Percentiles rank a stretch among this genome's conserved stretches.
These are phyloP conservation scores for Colletotrichum sp. DNA, from an alignment of 2,329 filamentous ascomycete species.

Conservation along the genomic window DNA sequence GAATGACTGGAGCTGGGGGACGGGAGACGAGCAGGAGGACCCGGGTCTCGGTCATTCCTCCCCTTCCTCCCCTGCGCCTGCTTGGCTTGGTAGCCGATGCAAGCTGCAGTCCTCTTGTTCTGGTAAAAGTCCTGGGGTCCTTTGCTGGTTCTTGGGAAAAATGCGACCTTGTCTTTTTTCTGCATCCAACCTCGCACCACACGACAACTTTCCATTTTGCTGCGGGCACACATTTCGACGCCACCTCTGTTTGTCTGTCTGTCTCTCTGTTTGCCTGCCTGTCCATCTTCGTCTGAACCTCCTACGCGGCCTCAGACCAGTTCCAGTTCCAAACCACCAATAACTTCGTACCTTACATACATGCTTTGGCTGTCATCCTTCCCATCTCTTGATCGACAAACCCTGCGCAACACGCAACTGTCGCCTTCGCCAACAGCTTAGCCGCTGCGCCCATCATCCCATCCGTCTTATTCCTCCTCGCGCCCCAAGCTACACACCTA, in stretches of 20 bases:
- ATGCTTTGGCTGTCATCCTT: background rate
- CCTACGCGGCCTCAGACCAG: background rate
- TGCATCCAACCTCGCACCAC: background rate
- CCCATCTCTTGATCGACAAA: background rate
- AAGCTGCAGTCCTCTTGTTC: background rate
- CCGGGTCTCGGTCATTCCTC: background rate
- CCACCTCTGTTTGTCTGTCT: background rate
- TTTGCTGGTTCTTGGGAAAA: background rate
- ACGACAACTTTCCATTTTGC: conserved; percentile 11
- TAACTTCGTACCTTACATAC: background rate
- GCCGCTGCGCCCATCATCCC: background rate
- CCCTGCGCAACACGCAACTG: background rate
- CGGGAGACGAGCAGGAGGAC: background rate
- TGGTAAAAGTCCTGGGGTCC: background rate
- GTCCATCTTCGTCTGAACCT: background rate
- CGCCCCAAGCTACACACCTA: background rate
- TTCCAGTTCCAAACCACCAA: background rate
- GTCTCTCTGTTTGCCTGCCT: background rate
- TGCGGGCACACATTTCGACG: background rate
- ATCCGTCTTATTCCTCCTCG: background rate
- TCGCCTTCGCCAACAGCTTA: background rate
- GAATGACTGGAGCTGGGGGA: background rate
- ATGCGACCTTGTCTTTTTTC: background rate
- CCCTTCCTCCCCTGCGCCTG: background rate
- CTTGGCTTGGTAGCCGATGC: background rate